phyloP scores from a whole-genome alignment of 805 yeast genomes.

The Wickerhamomyces alni region DNA sequence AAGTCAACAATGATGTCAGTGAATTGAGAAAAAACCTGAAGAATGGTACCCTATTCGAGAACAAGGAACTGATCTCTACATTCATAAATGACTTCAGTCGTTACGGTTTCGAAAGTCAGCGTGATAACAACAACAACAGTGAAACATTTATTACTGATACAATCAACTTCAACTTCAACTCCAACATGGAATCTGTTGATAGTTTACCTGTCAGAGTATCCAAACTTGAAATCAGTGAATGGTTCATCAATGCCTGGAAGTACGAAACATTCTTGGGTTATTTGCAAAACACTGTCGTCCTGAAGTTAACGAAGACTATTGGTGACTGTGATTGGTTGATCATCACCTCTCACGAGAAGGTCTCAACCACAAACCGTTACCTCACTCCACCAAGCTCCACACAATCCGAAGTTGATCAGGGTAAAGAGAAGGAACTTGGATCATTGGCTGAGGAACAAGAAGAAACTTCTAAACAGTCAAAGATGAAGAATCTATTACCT shows the following conservation, averaged over 20 bases:
- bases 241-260: slow-evolving; percentile 36
- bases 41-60: slow-evolving; percentile 18
- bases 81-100: slow-evolving; percentile 22
- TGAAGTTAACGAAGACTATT: slow-evolving; percentile 29
- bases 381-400: slow-evolving; percentile 22
- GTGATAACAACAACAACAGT: slow-evolving; percentile 14
- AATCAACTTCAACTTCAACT: slow-evolving; percentile 24
- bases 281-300: slow-evolving; percentile 28
- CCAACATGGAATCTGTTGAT: slow-evolving; percentile 19
- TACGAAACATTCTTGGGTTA: slow-evolving; percentile 31
- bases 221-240: slow-evolving; percentile 30
- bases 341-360: slow-evolving; percentile 27
- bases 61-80: slow-evolving; percentile 20
- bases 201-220: slow-evolving; percentile 28
- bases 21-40: slow-evolving; percentile 20
- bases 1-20: slow-evolving; percentile 18
- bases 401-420: slow-evolving; percentile 12
- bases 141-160: slow-evolving; percentile 23
- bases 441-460: slow-evolving; percentile 7
- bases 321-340: slow-evolving; percentile 36
- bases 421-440: slow-evolving; percentile 12
- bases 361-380: slow-evolving; percentile 22
- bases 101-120: slow-evolving; percentile 19
- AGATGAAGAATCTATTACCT: slow-evolving; percentile 8
- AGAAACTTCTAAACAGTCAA: slow-evolving; percentile 3